These are phyloP conservation scores for Aspergillus pseudoglaucus DNA, from an alignment of 2,329 filamentous ascomycete species.

Conservation along the genomic window DNA sequence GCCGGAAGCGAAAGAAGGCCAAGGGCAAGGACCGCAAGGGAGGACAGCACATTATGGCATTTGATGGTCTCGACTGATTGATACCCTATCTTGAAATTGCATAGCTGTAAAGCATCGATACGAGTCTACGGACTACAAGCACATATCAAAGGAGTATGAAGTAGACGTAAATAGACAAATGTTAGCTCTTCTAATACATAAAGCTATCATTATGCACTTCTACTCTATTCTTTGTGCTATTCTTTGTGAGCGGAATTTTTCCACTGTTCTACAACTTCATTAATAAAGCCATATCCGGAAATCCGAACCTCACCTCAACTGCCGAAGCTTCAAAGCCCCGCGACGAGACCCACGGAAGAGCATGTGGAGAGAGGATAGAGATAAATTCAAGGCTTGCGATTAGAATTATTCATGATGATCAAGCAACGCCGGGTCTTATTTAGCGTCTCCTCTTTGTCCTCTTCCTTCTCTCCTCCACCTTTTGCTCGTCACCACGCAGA, in stretches of 20 bases:
- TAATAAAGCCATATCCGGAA: not conserved
- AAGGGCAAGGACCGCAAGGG: conserved; percentile 38
- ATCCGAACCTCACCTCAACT: not conserved
- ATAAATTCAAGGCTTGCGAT: not conserved
- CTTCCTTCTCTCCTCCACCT: not conserved
- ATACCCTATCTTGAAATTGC: conserved; percentile 14
- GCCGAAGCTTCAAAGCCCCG: conserved; percentile 3
- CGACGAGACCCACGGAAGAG: conserved; percentile 10
- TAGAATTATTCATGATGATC: conserved; percentile 20
- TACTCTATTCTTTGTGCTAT: not conserved
- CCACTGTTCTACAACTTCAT: not conserved
- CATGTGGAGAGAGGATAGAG: conserved; percentile 7
- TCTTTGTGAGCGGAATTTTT: not conserved
- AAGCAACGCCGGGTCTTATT: conserved; percentile 7
- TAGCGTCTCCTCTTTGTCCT: not conserved
- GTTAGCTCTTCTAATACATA: too few species aligned
- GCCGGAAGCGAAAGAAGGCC: conserved; percentile 42
- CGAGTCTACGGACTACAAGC: not conserved
- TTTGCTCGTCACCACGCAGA: not conserved
- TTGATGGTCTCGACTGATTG: conserved; percentile 37
- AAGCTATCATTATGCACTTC: conserved; percentile 2
- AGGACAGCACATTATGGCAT: conserved; percentile 37
- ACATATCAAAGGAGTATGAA: too few species aligned
- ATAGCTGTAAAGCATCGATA: conserved; percentile 8
- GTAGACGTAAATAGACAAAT: not conserved